Conservation (phyloP, 768 basidiomycete species). For the Lentinula boryana region DNA sequence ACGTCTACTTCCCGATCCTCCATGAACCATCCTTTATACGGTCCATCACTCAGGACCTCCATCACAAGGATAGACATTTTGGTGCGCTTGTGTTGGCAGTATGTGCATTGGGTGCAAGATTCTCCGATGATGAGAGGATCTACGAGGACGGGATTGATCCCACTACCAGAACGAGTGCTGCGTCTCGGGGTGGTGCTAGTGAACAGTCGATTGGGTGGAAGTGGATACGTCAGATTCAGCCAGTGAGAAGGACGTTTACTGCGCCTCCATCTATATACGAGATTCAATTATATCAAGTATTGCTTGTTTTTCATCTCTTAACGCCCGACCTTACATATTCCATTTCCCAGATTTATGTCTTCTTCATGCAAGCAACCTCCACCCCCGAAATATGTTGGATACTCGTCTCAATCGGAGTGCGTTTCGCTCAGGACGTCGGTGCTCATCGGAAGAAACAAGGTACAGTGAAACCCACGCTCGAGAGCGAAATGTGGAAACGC, state of each 20-base stretch:
- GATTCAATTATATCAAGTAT: constrained; percentile 45
- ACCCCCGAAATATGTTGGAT: constrained; percentile 47
- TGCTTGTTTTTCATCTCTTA: constrained; percentile 9
- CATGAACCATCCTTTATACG: constrained; percentile 47
- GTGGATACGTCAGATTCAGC: constrained; percentile 43
- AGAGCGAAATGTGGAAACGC: constrained; percentile 59
- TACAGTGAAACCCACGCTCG: constrained; percentile 25
- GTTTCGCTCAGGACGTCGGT: constrained; percentile 55
- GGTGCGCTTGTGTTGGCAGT: constrained; percentile 41
- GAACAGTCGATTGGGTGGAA: constrained; percentile 35
- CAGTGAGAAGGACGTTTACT: constrained; percentile 37
- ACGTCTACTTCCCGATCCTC: constrained; percentile 38
- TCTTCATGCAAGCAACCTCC: constrained; percentile 38
- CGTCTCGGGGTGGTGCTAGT: constrained; percentile 8
- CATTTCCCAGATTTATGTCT: constrained; percentile 26
- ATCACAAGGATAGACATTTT: constrained; percentile 35
- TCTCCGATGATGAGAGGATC: constrained; percentile 33
- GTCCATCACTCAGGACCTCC: constrained; percentile 29
- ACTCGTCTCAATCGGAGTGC: constrained; percentile 46
- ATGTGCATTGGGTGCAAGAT: constrained; percentile 46
- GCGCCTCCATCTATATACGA: constrained; percentile 49
- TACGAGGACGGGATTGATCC: constrained; percentile 6
- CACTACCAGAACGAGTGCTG: not conserved
- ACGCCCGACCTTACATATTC: not conserved
- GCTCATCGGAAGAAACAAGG: constrained; percentile 39